Base-by-base conservation (phyloP, 257 asterid species). In the Solanum ossicruentum region DNA sequence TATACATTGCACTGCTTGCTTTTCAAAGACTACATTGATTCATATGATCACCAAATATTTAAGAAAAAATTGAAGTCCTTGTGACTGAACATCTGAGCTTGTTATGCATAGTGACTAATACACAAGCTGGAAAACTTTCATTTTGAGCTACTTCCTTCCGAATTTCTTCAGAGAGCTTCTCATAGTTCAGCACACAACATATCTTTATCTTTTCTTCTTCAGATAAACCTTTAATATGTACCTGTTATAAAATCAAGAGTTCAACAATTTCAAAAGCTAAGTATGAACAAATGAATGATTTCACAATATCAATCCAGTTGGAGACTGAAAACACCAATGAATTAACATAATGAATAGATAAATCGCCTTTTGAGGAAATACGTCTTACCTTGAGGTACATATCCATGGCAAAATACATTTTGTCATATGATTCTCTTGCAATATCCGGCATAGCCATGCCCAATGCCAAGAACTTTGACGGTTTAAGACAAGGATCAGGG, bases 341-440 rank as follows among this genome's bases (percentile, higher is more conserved):
- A 12, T 13, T 45, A 54, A 54, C 20, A 13, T 16, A 54, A 54
- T 54, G 20, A 54, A 54, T 16, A 54, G 20, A 36, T 36, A 36
- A 36, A 54, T 54, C 15, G 58, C n/a, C 12, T 58, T 58, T 20
- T 18, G 65, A 18, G 8, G 23, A 32, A 15, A 15, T 0, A 39
- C 4, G 15, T 69, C 54, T 20, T 89, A 94, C 97, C 98, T 90
- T 84, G 71, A 94, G 83, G 85, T 90, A 92, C 81, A 94, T 65
- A 84, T 86, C 91, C 9, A 93, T 70, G 75, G 88, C 94, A 75
- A 86, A 84, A 84, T 77, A 93, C 82, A 92, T 60, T 58, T n/a
- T 84, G 84, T 93, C 95, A 84, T 88, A 86, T 36, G 93, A 84
- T 54, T 88, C 93, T 86, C 98, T 88, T 60, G 94, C 90, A 41